A percentile compares a stretch with the other conserved stretches of the same genome.
Evolutionary conservation across 2,329 filamentous ascomycete species (phyloP).

Genomic region (Penicillium sumatraense): DNA sequence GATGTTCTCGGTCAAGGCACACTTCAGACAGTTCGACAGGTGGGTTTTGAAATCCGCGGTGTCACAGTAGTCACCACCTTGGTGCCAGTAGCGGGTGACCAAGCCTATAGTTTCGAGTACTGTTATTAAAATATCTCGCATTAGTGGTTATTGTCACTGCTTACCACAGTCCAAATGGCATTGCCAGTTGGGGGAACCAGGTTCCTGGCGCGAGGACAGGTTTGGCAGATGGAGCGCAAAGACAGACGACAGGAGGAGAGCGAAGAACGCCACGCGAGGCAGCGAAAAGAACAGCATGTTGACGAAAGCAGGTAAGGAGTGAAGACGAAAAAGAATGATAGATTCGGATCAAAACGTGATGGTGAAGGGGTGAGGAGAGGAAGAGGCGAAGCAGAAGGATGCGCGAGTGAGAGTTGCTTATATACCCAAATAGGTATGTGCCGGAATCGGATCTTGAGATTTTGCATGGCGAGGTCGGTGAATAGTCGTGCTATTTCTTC

Average conservation of each 20-base stretch:
- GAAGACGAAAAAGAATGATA: not conserved
- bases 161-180: constrained; percentile 42
- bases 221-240: not conserved
- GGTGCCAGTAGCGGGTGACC: not conserved
- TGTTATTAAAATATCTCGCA: constrained; percentile 2
- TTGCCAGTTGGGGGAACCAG: no score
- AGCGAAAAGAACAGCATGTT: not conserved
- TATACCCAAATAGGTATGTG: no score
- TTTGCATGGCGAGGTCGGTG: not conserved
- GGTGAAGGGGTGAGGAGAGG: not conserved
- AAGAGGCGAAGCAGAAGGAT: not conserved
- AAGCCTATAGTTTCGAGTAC: constrained; percentile 9
- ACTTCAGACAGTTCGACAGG: constrained; percentile 44
- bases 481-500: no score
- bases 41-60: constrained; percentile 32
- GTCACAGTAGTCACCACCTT: constrained; percentile 29
- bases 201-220: no score
- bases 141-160: not conserved
- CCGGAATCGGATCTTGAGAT: not conserved
- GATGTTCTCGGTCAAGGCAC: constrained; percentile 49
- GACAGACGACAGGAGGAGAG: not conserved
- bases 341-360: not conserved
- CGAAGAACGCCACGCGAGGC: not conserved
- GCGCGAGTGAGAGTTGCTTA: not conserved
- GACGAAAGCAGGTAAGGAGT: not conserved